Conservation (phyloP, 306 rosid species). For the Alnus rubra region DNA sequence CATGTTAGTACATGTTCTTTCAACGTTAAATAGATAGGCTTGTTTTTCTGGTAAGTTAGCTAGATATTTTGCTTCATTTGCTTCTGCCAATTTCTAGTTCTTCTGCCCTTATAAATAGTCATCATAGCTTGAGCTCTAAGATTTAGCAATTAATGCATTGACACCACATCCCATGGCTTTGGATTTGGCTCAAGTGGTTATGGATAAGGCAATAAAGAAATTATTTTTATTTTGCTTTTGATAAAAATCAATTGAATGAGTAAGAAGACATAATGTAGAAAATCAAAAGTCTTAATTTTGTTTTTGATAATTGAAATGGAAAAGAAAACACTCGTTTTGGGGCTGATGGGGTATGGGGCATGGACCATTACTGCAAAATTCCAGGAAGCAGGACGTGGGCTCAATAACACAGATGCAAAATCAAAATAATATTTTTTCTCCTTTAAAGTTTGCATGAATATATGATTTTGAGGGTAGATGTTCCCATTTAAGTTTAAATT, state of each 20-base stretch:
- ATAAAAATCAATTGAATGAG: neutral
- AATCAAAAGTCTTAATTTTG: neutral
- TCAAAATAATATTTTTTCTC: neutral
- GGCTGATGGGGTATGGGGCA: neutral
- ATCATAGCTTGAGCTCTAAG: neutral
- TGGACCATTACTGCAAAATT: neutral
- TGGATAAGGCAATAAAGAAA: neutral
- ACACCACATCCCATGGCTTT: neutral
- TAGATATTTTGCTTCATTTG: conserved; percentile 1
- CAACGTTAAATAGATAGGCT: conserved; percentile 12
- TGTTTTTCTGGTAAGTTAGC: neutral
- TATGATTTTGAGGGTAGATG: too few species aligned
- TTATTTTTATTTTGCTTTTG: neutral
- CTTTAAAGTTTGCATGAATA: neutral
- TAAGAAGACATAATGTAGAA: neutral
- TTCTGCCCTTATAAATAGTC: conserved; percentile 12
- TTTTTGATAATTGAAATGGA: neutral
- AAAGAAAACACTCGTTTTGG: neutral
- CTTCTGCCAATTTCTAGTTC: neutral
- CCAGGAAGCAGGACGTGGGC: neutral
- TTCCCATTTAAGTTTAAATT: neutral
- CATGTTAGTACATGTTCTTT: conserved; percentile 1
- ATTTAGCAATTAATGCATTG: neutral
- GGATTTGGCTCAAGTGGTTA: neutral
- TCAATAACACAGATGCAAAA: neutral